Evolutionary conservation across 352 stramenopile species (phyloP).

Genomic region (Globisporangium paroecandrum): DNA sequence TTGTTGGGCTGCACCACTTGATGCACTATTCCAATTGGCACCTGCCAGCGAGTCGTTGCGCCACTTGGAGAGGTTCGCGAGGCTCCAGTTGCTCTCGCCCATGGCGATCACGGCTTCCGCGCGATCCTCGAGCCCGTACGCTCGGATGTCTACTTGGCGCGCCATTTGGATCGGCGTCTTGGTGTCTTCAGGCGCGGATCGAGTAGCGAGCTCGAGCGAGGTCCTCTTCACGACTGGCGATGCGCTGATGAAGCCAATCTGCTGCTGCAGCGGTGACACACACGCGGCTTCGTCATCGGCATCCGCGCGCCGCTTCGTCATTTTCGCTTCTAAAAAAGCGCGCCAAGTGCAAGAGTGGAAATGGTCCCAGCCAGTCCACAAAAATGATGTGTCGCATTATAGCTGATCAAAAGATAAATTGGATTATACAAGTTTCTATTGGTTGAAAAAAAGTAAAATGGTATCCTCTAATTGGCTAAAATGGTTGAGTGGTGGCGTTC

Average conservation of each 20-base stretch:
- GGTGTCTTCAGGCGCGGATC: not conserved
- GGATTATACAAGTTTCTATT: slow-evolving; percentile 16
- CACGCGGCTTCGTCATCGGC: not conserved
- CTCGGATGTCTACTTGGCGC: slow-evolving; percentile 50
- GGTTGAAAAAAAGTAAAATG: not conserved
- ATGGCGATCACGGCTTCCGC: slow-evolving; percentile 64
- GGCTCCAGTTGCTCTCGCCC: slow-evolving; percentile 43
- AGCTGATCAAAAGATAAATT: slow-evolving; percentile 4
- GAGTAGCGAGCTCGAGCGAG: not conserved
- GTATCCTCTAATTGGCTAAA: slow-evolving; percentile 22
- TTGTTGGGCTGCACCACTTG: slow-evolving; percentile 7
- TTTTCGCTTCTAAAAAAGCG: slow-evolving; percentile 9
- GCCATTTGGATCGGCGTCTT: slow-evolving; percentile 4
- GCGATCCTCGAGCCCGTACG: slow-evolving; percentile 74
- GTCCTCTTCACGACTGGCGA: not conserved
- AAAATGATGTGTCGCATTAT: not conserved
- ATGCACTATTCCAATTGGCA: not conserved
- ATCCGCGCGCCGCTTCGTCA: slow-evolving; percentile 11
- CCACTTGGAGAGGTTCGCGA: slow-evolving; percentile 65
- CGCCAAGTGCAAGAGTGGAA: slow-evolving; percentile 7
- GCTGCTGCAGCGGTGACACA: not conserved
- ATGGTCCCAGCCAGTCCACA: not conserved
- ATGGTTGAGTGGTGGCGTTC: not conserved
- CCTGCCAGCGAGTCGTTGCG: slow-evolving; percentile 34
- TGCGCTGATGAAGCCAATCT: not conserved